phyloP scores from a whole-genome alignment of 345 rosid genomes.

The Isatis tinctoria region DNA sequence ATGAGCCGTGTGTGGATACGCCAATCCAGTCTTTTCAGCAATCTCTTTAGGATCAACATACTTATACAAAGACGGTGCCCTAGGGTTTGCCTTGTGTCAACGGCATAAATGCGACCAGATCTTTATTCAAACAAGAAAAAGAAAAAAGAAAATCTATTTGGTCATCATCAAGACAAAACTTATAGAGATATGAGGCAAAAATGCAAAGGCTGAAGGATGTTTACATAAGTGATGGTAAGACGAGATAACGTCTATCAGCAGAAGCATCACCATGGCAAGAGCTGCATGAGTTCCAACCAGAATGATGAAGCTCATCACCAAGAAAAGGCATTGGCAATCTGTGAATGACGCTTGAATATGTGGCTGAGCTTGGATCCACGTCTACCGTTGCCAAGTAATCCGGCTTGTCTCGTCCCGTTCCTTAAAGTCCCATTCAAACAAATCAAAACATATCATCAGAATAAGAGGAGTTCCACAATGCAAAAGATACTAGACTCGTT shows the following conservation, averaged over 20 bases:
- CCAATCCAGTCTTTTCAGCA: too few relatives aligned
- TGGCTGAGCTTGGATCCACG: slow-evolving; percentile 69
- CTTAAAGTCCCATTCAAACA: slow-evolving; percentile 37
- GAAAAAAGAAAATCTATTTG: neutral
- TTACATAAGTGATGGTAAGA: slow-evolving; percentile 83
- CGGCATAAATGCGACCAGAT: slow-evolving; percentile 75
- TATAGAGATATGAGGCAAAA: neutral
- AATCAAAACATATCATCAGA: neutral
- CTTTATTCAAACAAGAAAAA: slow-evolving; percentile 35
- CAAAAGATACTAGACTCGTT: too few relatives aligned
- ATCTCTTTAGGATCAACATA: slow-evolving; percentile 66
- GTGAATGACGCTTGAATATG: slow-evolving; percentile 69
- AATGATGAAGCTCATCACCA: slow-evolving; percentile 91
- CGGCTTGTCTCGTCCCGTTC: slow-evolving; percentile 76
- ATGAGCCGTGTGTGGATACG: slow-evolving; percentile 90
- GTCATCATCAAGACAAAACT: neutral
- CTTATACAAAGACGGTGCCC: slow-evolving; percentile 77
- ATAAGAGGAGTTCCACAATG: too few relatives aligned
- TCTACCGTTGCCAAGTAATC: slow-evolving; percentile 82
- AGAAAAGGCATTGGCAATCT: slow-evolving; percentile 67
- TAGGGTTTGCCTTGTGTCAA: slow-evolving; percentile 65
- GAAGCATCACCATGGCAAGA: slow-evolving; percentile 91
- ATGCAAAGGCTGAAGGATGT: neutral
- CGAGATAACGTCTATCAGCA: slow-evolving; percentile 55
- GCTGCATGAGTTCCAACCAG: slow-evolving; percentile 95